Evolutionary conservation across 2,329 filamentous ascomycete species (phyloP).

Genomic region (Microdochium nivale): DNA sequence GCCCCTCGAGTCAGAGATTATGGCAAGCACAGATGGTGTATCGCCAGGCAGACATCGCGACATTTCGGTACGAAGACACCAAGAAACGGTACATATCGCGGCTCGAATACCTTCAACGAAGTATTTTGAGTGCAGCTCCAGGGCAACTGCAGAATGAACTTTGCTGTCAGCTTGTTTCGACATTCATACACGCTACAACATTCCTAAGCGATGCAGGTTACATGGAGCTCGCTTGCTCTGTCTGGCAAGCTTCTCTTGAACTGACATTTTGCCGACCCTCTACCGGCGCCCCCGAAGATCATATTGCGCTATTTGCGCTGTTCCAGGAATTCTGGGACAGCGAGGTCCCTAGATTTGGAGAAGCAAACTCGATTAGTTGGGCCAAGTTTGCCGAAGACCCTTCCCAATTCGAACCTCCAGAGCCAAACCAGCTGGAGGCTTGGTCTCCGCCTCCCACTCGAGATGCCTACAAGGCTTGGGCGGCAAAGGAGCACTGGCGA

Average conservation of each 20-base stretch:
- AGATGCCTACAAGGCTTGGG: slow-evolving; percentile 44
- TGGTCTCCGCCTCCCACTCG: slow-evolving; percentile 19
- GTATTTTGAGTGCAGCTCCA: slow-evolving; percentile 3
- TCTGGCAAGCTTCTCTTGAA: slow-evolving; percentile 80
- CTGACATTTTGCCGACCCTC: slow-evolving; percentile 53
- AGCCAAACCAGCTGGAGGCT: slow-evolving; percentile 19
- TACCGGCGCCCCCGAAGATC: slow-evolving; percentile 10
- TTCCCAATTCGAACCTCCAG: slow-evolving; percentile 30
- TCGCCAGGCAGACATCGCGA: slow-evolving; percentile 57
- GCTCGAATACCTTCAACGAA: slow-evolving; percentile 29
- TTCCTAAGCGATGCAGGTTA: slow-evolving; percentile 74
- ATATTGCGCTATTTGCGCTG: not conserved
- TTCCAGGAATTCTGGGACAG: slow-evolving; percentile 83
- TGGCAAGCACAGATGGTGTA: slow-evolving; percentile 71
- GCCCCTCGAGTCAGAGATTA: slow-evolving; percentile 50
- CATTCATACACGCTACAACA: slow-evolving; percentile 65
- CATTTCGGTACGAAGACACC: slow-evolving; percentile 60
- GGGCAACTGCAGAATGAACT: slow-evolving; percentile 5
- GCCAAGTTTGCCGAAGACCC: slow-evolving; percentile 31
- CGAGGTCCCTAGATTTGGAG: slow-evolving; percentile 71
- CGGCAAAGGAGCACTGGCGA: slow-evolving; percentile 41
- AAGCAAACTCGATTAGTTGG: slow-evolving; percentile 66
- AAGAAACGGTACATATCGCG: slow-evolving; percentile 52
- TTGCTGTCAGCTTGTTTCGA: slow-evolving; percentile 48
- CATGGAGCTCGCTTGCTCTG: slow-evolving; percentile 63